Evolutionary conservation across 352 stramenopile species (phyloP).

Genomic region (Phytophthora kernoviae): DNA sequence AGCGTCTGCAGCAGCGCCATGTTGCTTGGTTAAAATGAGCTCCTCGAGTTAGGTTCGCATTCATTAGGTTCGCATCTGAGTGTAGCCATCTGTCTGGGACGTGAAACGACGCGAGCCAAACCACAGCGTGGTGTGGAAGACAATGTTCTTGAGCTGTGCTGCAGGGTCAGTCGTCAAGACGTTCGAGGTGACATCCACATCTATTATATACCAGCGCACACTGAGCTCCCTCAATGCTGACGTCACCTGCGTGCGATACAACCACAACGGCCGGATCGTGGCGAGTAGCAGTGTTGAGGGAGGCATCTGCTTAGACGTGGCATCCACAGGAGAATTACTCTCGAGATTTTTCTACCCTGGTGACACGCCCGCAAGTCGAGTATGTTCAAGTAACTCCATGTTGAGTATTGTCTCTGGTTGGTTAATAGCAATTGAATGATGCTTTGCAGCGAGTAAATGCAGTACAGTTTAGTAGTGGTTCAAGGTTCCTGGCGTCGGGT

Average conservation of each 20-base stretch:
- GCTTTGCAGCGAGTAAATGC: constrained; percentile 57
- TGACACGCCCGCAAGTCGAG: constrained; percentile 40
- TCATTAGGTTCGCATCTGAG: no score
- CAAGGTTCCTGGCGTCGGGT: constrained; percentile 65
- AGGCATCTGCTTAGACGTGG: constrained; percentile 61
- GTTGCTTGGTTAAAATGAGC: constrained; percentile 6
- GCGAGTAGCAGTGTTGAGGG: constrained; percentile 66
- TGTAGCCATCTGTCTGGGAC: constrained; percentile 15
- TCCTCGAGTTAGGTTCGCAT: not conserved
- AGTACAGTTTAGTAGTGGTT: constrained; percentile 76
- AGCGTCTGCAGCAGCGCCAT: constrained; percentile 45
- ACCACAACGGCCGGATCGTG: constrained; percentile 76
- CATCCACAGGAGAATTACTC: constrained; percentile 57
- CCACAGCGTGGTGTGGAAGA: not conserved
- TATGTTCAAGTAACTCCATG: constrained; percentile 15
- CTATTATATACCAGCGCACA: constrained; percentile 44
- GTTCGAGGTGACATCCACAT: constrained; percentile 59
- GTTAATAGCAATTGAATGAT: not conserved
- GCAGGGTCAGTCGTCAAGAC: constrained; percentile 60
- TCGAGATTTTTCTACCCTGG: constrained; percentile 68
- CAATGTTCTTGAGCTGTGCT: constrained; percentile 65
- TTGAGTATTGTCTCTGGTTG: not conserved
- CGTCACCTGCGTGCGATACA: constrained; percentile 66
- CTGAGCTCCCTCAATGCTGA: constrained; percentile 60
- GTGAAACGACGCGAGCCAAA: constrained; percentile 35